Evolutionary conservation across 225 moss, liverwort and hornwort species (phyloP), one percentile per base, ranked within the genome.

Genomic region (Pseudisothecium myosuroides): DNA sequence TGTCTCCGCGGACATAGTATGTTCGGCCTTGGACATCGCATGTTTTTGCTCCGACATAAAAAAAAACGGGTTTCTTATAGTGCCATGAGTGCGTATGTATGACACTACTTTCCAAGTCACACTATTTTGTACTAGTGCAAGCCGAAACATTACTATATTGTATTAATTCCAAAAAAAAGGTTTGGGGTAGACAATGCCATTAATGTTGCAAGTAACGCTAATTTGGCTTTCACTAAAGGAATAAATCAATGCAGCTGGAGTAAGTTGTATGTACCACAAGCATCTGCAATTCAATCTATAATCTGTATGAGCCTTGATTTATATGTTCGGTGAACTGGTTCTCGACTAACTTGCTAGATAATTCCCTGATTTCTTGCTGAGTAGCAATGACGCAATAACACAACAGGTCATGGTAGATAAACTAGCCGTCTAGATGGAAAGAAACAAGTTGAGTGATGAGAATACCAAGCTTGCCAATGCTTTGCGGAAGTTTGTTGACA

Each of bases 321-420:
- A 50, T 17, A 66, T 63, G 27, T 63, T 41, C 11, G 20, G 20
- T 63, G 54, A 24, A 11, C 31, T 61, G 31, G 45, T 72, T 56
- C 34, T 75, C 18, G 39, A n/a, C n/a, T n/a, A n/a, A 76, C 61
- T 67, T 87, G 65, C 65, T 17, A 78, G 65, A 80, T 65, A 65
- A 76, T 28, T 52, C 54, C 80, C 29, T 84, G 31, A 91, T 37
- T 55, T n/a, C 17, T 81, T 39, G 61, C 43, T 23, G 47, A 85
- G 79, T 79, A 39, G 50, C 63, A 85, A 82, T 82, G 76, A 39
- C 54, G 75, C 58, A 73, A 72, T 19, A 29, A 83, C 54, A 20
- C 68, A 83, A 43, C 88, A 97, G 97, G 96, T 92, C 16, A 96
- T 93, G 95, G 92, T 98, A 34, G 98, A 97, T 90, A 96, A 94